These are phyloP conservation scores for Lentinula edodes DNA, from an alignment of 768 basidiomycete genomes.

Conservation along the genomic window DNA sequence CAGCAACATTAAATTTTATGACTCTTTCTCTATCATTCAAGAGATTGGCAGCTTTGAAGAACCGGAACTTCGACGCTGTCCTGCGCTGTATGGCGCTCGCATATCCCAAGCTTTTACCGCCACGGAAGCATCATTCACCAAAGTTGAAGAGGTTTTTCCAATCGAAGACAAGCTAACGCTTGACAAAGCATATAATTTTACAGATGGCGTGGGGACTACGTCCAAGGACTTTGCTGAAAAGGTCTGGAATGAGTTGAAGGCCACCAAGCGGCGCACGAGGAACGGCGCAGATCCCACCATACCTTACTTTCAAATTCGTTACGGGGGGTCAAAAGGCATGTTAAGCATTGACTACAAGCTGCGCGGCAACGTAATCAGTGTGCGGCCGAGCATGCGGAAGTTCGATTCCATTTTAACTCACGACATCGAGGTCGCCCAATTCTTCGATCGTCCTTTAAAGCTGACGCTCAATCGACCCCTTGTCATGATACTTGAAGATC, in stretches of 20 bases:
- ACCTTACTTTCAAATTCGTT: slow-evolving; percentile 54
- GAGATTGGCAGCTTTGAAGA: slow-evolving; percentile 50
- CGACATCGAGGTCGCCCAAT: slow-evolving; percentile 57
- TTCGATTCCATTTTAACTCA: slow-evolving; percentile 44
- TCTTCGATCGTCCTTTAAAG: slow-evolving; percentile 48
- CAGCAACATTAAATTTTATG: slow-evolving; percentile 21
- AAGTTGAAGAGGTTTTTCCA: slow-evolving; percentile 41
- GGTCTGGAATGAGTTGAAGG: background rate
- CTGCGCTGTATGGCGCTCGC: slow-evolving; percentile 66
- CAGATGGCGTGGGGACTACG: slow-evolving; percentile 68
- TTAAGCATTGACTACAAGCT: slow-evolving; percentile 44
- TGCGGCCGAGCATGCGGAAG: slow-evolving; percentile 65
- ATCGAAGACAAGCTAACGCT: slow-evolving; percentile 28
- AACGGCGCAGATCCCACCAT: slow-evolving; percentile 30
- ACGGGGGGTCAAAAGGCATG: slow-evolving; percentile 64
- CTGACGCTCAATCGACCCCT: slow-evolving; percentile 54
- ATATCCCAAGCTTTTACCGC: slow-evolving; percentile 73
- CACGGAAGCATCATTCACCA: slow-evolving; percentile 49
- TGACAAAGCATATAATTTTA: slow-evolving; percentile 33
- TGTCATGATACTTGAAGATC: slow-evolving; percentile 58
- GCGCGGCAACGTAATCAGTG: slow-evolving; percentile 39
- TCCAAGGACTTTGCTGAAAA: slow-evolving; percentile 47
- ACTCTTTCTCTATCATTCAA: slow-evolving; percentile 46
- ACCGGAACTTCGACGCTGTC: slow-evolving; percentile 47
- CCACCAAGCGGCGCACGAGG: background rate